Base-by-base conservation (phyloP, 257 asterid species). In the Ilex asprella region DNA sequence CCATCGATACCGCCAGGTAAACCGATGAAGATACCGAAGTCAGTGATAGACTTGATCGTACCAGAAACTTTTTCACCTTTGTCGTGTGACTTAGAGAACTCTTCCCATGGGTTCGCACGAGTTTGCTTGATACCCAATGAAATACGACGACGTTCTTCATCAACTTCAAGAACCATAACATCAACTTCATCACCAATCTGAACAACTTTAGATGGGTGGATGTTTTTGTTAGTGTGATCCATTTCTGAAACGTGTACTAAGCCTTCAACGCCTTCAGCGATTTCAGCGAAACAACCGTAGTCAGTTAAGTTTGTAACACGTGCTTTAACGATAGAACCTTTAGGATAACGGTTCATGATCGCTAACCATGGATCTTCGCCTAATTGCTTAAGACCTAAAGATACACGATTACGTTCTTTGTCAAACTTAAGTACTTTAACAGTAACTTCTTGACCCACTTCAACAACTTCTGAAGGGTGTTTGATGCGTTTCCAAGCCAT, bases 311-410 rank as follows among this genome's bases (percentile, higher is more conserved):
- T 51, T 4, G 56, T 9, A 3, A 51, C 14, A 11, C 16, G 4
- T 11, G 16, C 56, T 11, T 9, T 9, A 4, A 51, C 16, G 6
- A 4, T 11, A 4, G 6, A 5, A 5, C 56, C 56, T n/a, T 7
- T 16, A 6, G 10, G 14, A n/a, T 5, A 51, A 51, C 56, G 56
- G 56, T n/a, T 6, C 14, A 3, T 9, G 6, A 51, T 51, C 5
- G 10, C 15, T n/a, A 5, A 4, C 56, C 56, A 51, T 3, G 56
- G 56, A 51, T 51, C 56, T 10, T 51, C 56, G 14, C 56, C 14
- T n/a, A 51, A n/a, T n/a, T 51, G 56, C 14, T 51, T 51, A 11
- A 51, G 56, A n/a, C 56, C 56, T n/a, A 51, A n/a, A 11, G 56
- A 51, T 4, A 51, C 56, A n/a, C 56, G 56, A n/a, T 51, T 51